Base-by-base conservation (phyloP, 2,329 filamentous ascomycete genomes). In the Aspergillus ochraceoroseus region DNA sequence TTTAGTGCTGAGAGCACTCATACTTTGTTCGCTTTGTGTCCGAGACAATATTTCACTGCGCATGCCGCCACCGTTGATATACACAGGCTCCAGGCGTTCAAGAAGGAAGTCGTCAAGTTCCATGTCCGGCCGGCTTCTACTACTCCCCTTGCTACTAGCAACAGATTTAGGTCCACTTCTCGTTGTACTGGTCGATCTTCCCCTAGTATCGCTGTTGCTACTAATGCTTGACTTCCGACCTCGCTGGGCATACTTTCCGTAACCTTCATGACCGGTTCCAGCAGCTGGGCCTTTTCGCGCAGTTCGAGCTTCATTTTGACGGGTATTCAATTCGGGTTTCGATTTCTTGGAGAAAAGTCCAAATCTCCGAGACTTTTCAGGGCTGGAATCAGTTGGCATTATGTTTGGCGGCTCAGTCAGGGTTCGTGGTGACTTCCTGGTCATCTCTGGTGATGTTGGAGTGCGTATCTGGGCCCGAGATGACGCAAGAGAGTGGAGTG, bases 211-310 rank as follows among this genome's bases (percentile, higher is more conserved):
- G 32, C 55, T 68, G 20, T 52, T 65, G 48, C 61, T 69, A 40
- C 65, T 59, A 32, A 62, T 53, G 38, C 69, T 72, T 35, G 59
- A 38, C 44, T 66, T 70, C 37, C 70, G 63, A 30, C 69, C 70
- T 28, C 70, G 61, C 40, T 65, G 62, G 3, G 61, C 60, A 53
- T 73, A 70, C 49, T 63, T 73, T 8, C 70, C 70, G 49, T 75
- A 75, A 18, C 68, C 70, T 67, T 96, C 90, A 56, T 96, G 88
- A 0, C 90, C 90, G 25, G 90, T 96, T n/a, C 90, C 90, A 27
- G 90, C 90, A 11, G 77, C 79, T 14, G 90, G 90, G 0, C 90
- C 89, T 63, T 87, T 90, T 18, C 84, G 76, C 15, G 70, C 46
- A 5, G 70, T 58, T 75, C 79, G 25, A 74, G 72, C 57, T 75